phyloP scores from a whole-genome alignment of 208 protist species.

The Borovskyia barvae region DNA sequence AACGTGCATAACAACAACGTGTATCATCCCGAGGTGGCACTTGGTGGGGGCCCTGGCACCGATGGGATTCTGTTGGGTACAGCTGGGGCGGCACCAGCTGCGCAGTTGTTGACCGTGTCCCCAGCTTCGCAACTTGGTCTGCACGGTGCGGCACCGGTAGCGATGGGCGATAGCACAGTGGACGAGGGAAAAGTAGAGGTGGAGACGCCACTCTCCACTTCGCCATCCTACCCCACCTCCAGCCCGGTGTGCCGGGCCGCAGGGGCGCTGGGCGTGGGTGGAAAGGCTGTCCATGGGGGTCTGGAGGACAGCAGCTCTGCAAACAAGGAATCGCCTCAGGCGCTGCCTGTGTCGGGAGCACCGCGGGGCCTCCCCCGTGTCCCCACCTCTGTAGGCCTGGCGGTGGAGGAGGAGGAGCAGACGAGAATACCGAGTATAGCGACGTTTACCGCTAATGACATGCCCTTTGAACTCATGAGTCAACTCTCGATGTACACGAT shows the following conservation, averaged over 20 bases:
- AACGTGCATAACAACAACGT: conserved; percentile 29
- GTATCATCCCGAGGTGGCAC: conserved; percentile 3
- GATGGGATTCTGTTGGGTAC: not conserved
- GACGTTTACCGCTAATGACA: conserved; percentile 1
- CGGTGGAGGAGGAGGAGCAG: too few relatives aligned
- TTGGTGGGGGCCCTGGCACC: not conserved
- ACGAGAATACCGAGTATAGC: too few relatives aligned
- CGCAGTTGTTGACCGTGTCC: too few relatives aligned
- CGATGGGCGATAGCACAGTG: too few relatives aligned
- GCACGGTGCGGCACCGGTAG: too few relatives aligned
- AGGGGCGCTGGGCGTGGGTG: not conserved
- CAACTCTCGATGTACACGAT: conserved; percentile 51
- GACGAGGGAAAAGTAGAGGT: not conserved
- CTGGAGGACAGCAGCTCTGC: not conserved
- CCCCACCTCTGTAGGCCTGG: too few relatives aligned
- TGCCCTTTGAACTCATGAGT: conserved; percentile 16
- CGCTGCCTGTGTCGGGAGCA: too few relatives aligned
- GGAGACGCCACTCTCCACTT: conserved; percentile 4
- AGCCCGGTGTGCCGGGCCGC: too few relatives aligned
- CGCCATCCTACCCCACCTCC: conserved; percentile 1
- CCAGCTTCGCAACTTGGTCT: not conserved
- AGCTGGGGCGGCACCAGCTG: not conserved
- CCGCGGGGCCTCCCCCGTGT: too few relatives aligned
- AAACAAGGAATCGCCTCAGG: too few relatives aligned
- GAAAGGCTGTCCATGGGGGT: not conserved